Base-by-base conservation (phyloP, 306 rosid species). In the Pterocarpus macrocarpus region DNA sequence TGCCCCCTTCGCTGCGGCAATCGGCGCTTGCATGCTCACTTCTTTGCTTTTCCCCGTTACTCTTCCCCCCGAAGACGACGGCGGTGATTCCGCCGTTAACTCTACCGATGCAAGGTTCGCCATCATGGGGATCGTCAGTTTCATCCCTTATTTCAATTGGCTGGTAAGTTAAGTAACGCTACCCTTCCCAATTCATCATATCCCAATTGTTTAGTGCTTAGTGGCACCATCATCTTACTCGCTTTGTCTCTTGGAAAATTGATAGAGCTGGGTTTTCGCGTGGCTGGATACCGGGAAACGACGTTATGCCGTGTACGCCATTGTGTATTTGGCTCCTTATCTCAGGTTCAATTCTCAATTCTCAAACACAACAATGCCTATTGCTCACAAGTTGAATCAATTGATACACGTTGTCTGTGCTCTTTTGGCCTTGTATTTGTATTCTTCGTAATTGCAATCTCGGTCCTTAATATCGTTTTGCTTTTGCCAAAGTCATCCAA, bases 131-230 rank as follows among this genome's bases (percentile, higher is more conserved):
- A 85, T 95, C 69, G 66, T 95, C 22, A 89, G 97, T 80, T 87
- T 93, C 91, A 90, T 96, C 81, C 99, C 99, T 53, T 96, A 89
- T 88, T 96, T 96, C 86, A 96, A 96, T 81, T 96, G 99, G 99
- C 96, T 96, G 75, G 99, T 22, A 22, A 22, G 28, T 22, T 95
- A 82, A 41, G 8, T 30, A 55, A 59, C 8, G 12, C 70, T 38
- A 5, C 30, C 12, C 10, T 17, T 8, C 49, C 49, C 49, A 44
- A 2, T 47, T 47, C 13, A 47, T 47, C 13, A 2, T 47, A 2
- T 47, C 15, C 2, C 53, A 43, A 43, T 7, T 43, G 8, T 43
- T 43, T 43, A 43, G 11, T 43, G 49, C 9, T 43, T 43, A 43
- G 11, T 43, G 49, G 28, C 28, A 22, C 28, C 49, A 44, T 44